A percentile compares a stretch with the other conserved stretches of the same genome.
phyloP scores from a whole-genome alignment of 75 land plant species.

The Pinus taeda region DNA sequence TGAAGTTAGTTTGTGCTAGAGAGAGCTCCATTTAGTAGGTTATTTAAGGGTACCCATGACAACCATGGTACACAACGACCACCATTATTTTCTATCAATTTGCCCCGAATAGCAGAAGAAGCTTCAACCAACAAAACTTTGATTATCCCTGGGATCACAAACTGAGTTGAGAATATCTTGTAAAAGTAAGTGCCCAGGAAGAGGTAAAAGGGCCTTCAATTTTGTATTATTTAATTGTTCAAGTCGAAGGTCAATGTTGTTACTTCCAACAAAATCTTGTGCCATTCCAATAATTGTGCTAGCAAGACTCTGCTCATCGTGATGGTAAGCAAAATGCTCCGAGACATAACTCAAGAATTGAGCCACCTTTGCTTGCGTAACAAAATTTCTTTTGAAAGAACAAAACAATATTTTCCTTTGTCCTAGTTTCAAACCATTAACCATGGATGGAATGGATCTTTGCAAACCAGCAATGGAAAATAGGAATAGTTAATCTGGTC shows the following conservation, averaged over 20 bases:
- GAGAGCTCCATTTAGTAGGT: too few species aligned
- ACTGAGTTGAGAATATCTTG: too few species aligned
- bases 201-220: too few species aligned
- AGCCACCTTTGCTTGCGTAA: slow-evolving; percentile 86
- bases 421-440: slow-evolving; percentile 96
- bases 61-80: too few species aligned
- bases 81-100: too few species aligned
- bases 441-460: slow-evolving; percentile 13
- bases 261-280: slow-evolving; percentile 95
- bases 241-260: slow-evolving; percentile 84
- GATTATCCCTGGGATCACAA: too few species aligned
- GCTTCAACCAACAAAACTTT: too few species aligned
- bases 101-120: too few species aligned
- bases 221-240: slow-evolving; percentile 93
- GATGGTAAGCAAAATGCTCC: slow-evolving; percentile 98
- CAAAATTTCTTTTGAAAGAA: slow-evolving; percentile 87
- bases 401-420: slow-evolving; percentile 95
- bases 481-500: slow-evolving; percentile 76
- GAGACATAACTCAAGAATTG: slow-evolving; percentile 98
- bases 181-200: too few species aligned
- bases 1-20: too few species aligned
- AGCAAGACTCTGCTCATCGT: slow-evolving; percentile 93
- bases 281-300: slow-evolving; percentile 98
- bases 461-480: slow-evolving; percentile 92
- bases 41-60: too few species aligned